These are phyloP conservation scores for Lipomyces spencermartinsiae DNA, from an alignment of 805 yeast genomes.

Conservation along the genomic window DNA sequence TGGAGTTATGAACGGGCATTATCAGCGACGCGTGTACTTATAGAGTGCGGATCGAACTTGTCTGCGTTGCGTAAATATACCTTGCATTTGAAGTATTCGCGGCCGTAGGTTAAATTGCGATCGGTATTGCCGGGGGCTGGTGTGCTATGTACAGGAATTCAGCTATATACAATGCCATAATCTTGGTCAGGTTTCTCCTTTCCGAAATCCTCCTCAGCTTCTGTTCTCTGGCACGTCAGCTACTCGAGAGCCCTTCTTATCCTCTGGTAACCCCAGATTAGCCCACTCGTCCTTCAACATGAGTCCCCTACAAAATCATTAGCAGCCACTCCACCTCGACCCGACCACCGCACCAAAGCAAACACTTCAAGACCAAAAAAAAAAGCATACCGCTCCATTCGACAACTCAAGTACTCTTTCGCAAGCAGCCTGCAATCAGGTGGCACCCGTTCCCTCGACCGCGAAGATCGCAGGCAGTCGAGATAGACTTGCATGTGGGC, in stretches of 20 bases:
- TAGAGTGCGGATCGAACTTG: neutral
- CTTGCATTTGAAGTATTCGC: slow-evolving; percentile 7
- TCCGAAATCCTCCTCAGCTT: neutral
- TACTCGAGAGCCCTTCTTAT: slow-evolving; percentile 44
- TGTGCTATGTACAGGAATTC: no score
- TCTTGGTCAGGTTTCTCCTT: neutral
- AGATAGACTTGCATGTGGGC: slow-evolving; percentile 76
- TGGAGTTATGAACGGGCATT: neutral
- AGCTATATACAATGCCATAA: neutral
- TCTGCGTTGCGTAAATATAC: neutral
- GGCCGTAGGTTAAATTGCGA: neutral
- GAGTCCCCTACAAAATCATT: slow-evolving; percentile 47
- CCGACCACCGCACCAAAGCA: neutral
- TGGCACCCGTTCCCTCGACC: slow-evolving; percentile 74
- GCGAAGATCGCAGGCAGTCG: slow-evolving; percentile 75
- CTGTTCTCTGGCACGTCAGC: neutral
- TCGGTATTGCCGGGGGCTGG: neutral
- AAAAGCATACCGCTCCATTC: slow-evolving; percentile 74
- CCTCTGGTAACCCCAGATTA: slow-evolving; percentile 66
- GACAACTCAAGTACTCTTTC: slow-evolving; percentile 77
- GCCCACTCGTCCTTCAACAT: slow-evolving; percentile 68
- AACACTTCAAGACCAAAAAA: neutral
- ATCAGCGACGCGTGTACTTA: neutral
- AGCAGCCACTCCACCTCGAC: neutral
- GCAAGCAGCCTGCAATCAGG: slow-evolving; percentile 87